These are phyloP conservation scores for Penicillium simplicissimum DNA, from an alignment of 495 filamentous ascomycete species.

Conservation along the genomic window DNA sequence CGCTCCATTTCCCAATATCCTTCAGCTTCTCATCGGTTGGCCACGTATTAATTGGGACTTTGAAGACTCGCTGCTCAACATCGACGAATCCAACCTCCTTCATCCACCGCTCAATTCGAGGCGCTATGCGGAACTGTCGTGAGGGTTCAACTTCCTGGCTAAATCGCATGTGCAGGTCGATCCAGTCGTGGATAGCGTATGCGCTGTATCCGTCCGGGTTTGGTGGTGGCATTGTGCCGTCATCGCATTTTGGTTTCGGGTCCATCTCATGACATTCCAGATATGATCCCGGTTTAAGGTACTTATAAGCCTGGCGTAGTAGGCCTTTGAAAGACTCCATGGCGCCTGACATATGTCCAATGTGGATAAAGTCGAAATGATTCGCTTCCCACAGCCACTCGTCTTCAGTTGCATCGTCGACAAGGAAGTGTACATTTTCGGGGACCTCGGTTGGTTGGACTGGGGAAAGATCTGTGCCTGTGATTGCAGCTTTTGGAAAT, in stretches of 20 bases:
- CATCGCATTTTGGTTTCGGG: slow-evolving; percentile 59
- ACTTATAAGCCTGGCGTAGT: slow-evolving; percentile 44
- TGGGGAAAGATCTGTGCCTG: slow-evolving; percentile 63
- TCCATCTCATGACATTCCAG: slow-evolving; percentile 65
- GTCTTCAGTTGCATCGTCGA: slow-evolving; percentile 53
- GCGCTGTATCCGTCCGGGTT: slow-evolving; percentile 43
- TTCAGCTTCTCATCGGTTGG: slow-evolving; percentile 55
- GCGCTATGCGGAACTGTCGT: slow-evolving; percentile 53
- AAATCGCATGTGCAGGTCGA: slow-evolving; percentile 47
- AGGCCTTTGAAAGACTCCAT: slow-evolving; percentile 44
- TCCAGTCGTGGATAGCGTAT: slow-evolving; percentile 54
- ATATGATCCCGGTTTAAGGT: slow-evolving; percentile 65
- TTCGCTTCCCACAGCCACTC: slow-evolving; percentile 51
- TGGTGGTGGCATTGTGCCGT: slow-evolving; percentile 55
- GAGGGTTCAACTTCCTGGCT: slow-evolving; percentile 49
- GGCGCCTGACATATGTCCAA: slow-evolving; percentile 44
- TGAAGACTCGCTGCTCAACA: slow-evolving; percentile 54
- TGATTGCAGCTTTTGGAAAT: slow-evolving; percentile 57
- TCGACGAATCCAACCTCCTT: slow-evolving; percentile 64
- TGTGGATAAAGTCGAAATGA: slow-evolving; percentile 51
- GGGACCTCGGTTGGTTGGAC: slow-evolving; percentile 61
- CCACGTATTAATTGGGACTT: slow-evolving; percentile 63
- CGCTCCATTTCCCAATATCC: slow-evolving; percentile 46
- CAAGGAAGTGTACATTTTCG: slow-evolving; percentile 60
- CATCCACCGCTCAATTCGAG: slow-evolving; percentile 56